These are phyloP conservation scores for Colletotrichum eleusines DNA, from an alignment of 2,329 filamentous ascomycete species.

Conservation along the genomic window DNA sequence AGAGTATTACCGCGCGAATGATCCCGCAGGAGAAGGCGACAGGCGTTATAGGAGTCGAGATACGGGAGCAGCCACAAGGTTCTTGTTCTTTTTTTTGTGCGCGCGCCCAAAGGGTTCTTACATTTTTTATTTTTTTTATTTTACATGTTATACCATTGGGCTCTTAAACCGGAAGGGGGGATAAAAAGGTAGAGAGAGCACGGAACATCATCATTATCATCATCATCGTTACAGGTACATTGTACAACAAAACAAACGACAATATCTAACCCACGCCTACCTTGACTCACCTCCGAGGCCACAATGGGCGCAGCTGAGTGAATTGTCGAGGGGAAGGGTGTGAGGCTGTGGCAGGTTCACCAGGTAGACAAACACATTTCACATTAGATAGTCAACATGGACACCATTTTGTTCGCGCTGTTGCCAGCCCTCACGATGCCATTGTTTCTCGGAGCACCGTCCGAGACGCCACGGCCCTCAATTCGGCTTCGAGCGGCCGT, in stretches of 20 bases:
- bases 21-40: not conserved
- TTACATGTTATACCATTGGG: constrained; percentile 26
- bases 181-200: not conserved
- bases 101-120: not conserved
- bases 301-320: not conserved
- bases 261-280: not conserved
- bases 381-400: no score
- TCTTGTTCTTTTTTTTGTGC: not conserved
- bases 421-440: not conserved
- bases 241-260: constrained; percentile 4
- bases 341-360: not conserved
- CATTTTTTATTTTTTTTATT: constrained; percentile 1
- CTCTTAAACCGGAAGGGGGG: not conserved
- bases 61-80: not conserved
- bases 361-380: no score
- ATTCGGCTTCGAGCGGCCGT: no score
- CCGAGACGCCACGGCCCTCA: not conserved
- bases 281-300: no score
- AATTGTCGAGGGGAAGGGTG: no score
- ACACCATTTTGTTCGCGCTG: no score
- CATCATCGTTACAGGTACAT: not conserved
- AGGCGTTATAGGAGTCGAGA: constrained; percentile 22
- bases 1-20: no score
- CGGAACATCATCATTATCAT: not conserved
- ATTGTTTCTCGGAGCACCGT: not conserved